A percentile compares a stretch with the other conserved stretches of the same genome.
Conservation (phyloP, 306 rosid genomes). For the Malus sieversii region DNA sequence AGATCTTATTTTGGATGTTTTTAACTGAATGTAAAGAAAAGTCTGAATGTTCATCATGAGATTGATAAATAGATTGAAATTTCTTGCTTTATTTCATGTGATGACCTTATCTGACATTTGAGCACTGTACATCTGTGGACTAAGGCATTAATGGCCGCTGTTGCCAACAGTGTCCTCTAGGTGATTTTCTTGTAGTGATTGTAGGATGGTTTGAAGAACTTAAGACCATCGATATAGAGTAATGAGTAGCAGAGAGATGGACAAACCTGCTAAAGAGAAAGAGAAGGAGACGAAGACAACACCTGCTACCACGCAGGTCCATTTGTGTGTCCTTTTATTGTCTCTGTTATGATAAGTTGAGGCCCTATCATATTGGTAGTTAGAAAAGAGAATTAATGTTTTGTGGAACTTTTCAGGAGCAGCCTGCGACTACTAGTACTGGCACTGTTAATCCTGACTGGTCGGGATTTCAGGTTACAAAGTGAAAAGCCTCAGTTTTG, state of each 20-base stretch:
- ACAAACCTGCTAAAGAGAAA: conserved; percentile 56
- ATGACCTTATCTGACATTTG: background rate
- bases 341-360: conserved; percentile 3
- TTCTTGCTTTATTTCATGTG: background rate
- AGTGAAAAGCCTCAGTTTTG: conserved; percentile 12
- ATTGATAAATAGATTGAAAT: background rate
- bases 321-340: conserved; percentile 18
- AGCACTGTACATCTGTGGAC: background rate
- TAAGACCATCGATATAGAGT: conserved; percentile 26
- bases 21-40: background rate
- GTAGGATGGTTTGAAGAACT: conserved; percentile 49
- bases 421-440: conserved; percentile 50
- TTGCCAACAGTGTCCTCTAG: background rate
- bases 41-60: background rate
- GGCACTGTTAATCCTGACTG: conserved; percentile 86
- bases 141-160: background rate
- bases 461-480: conserved; percentile 84
- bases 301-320: conserved; percentile 68
- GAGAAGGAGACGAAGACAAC: conserved; percentile 73
- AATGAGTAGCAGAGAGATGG: conserved; percentile 83
- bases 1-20: background rate
- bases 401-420: conserved; percentile 49
- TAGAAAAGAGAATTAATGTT: conserved; percentile 2
- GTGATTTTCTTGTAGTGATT: background rate
- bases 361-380: background rate